Evolutionary conservation across 2,329 filamentous ascomycete genomes (phyloP).

Genomic region (Aspergillus chevalieri): DNA sequence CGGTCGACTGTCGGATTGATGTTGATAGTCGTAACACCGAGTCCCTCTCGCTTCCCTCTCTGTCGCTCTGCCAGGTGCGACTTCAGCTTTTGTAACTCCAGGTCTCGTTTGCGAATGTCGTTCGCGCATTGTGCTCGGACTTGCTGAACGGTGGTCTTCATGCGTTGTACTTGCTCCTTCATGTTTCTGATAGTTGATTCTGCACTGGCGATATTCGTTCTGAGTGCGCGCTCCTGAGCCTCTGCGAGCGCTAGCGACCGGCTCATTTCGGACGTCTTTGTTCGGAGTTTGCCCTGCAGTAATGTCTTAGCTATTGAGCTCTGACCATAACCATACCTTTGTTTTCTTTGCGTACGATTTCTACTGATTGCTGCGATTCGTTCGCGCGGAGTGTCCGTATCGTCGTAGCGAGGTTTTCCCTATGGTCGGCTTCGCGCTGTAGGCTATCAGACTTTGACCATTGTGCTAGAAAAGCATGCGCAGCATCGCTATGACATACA

Average conservation of each 20-base stretch:
- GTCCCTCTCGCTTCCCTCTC: slow-evolving; percentile 53
- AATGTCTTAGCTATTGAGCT: background rate
- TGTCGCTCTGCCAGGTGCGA: slow-evolving; percentile 69
- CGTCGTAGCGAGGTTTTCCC: slow-evolving; percentile 73
- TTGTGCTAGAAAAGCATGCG: background rate
- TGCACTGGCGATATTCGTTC: slow-evolving; percentile 63
- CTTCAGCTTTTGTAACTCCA: slow-evolving; percentile 83
- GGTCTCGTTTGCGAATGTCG: slow-evolving; percentile 82
- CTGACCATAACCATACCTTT: slow-evolving; percentile 10
- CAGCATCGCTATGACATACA: slow-evolving; percentile 49
- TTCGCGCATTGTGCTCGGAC: slow-evolving; percentile 81
- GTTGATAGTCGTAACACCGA: slow-evolving; percentile 44
- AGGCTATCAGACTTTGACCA: slow-evolving; percentile 6
- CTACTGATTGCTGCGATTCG: slow-evolving; percentile 64
- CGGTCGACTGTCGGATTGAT: slow-evolving; percentile 38
- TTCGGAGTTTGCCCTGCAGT: slow-evolving; percentile 47
- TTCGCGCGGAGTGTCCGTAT: slow-evolving; percentile 71
- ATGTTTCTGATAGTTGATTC: slow-evolving; percentile 69
- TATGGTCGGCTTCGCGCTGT: slow-evolving; percentile 81
- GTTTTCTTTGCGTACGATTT: slow-evolving; percentile 48
- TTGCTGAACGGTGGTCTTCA: slow-evolving; percentile 74
- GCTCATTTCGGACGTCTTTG: slow-evolving; percentile 50
- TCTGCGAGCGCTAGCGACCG: slow-evolving; percentile 56
- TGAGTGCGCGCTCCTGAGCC: slow-evolving; percentile 64
- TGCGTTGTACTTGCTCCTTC: slow-evolving; percentile 73